Evolutionary conservation across 345 rosid genomes (phyloP).

Genomic region (Dimocarpus longan): DNA sequence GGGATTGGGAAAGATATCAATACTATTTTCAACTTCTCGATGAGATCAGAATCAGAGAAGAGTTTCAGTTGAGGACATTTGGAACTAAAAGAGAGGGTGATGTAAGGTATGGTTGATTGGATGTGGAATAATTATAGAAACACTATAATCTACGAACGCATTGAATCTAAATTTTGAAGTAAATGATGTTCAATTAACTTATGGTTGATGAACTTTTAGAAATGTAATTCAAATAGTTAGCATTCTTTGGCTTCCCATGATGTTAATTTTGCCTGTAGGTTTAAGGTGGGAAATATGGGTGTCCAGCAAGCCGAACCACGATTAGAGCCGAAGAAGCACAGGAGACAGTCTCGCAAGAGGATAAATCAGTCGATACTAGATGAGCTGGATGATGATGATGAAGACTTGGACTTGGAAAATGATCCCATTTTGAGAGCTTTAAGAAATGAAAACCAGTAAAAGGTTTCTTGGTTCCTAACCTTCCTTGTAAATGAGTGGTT

Average conservation of each 20-base stretch:
- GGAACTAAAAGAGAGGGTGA: constrained; percentile 90
- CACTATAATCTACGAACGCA: not conserved
- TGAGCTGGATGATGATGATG: constrained; percentile 61
- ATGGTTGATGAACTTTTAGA: not conserved
- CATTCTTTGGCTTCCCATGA: not conserved
- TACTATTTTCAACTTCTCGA: constrained; percentile 81
- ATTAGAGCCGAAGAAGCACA: constrained; percentile 76
- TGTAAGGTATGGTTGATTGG: constrained; percentile 57
- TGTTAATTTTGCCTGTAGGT: constrained; percentile 42
- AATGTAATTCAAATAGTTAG: not conserved
- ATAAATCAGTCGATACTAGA: constrained; percentile 67
- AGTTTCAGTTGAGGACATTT: constrained; percentile 80
- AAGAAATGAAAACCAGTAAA: constrained; percentile 46
- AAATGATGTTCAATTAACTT: not conserved
- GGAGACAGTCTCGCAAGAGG: constrained; percentile 78
- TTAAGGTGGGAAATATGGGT: constrained; percentile 79
- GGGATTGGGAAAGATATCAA: constrained; percentile 86
- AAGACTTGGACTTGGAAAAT: constrained; percentile 44
- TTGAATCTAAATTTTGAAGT: not conserved
- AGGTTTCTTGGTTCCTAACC: not conserved
- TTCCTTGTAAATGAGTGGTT: constrained; percentile 22
- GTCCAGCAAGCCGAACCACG: constrained; percentile 83
- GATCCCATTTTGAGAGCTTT: constrained; percentile 60
- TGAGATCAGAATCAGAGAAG: constrained; percentile 86
- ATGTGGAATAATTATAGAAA: not conserved